phyloP scores from a whole-genome alignment of 2,329 filamentous ascomycete genomes.

The Rhexocercosporidium sp. region DNA sequence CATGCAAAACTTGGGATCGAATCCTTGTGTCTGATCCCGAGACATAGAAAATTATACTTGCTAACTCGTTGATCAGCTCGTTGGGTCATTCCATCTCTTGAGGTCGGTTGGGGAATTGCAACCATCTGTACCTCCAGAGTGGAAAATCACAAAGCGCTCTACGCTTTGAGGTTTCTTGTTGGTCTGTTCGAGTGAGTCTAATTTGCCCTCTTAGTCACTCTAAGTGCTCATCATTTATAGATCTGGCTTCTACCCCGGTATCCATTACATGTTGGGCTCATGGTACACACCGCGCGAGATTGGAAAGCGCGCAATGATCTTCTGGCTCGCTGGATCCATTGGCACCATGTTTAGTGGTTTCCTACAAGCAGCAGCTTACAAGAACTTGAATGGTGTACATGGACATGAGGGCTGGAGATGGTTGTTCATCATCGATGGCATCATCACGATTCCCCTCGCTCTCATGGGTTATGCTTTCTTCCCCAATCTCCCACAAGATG shows the following conservation, averaged over 20 bases:
- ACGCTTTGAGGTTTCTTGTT: slow-evolving; percentile 45
- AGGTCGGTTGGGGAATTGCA: slow-evolving; percentile 32
- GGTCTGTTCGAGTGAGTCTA: slow-evolving; percentile 41
- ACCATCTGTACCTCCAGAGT: slow-evolving; percentile 38
- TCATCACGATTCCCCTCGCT: slow-evolving; percentile 43
- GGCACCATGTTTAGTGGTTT: slow-evolving; percentile 53
- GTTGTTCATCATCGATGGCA: slow-evolving; percentile 50
- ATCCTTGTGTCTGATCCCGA: no score
- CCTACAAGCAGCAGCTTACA: slow-evolving; percentile 49
- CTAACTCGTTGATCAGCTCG: no score
- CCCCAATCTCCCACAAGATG: slow-evolving; percentile 35
- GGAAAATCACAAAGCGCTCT: slow-evolving; percentile 42
- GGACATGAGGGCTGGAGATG: slow-evolving; percentile 51
- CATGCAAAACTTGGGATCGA: no score
- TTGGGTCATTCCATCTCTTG: slow-evolving; percentile 42
- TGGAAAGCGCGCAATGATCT: slow-evolving; percentile 58
- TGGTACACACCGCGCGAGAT: slow-evolving; percentile 53
- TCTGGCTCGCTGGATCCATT: slow-evolving; percentile 62
- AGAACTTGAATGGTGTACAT: slow-evolving; percentile 45
- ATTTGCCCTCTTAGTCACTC: no score
- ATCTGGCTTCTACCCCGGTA: slow-evolving; percentile 52
- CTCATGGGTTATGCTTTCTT: slow-evolving; percentile 35
- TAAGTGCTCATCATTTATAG: slow-evolving; percentile 8
- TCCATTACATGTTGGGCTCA: slow-evolving; percentile 60
- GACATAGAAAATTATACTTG: no score